Evolutionary conservation across 306 rosid genomes (phyloP).

Genomic region (Quercus alba): DNA sequence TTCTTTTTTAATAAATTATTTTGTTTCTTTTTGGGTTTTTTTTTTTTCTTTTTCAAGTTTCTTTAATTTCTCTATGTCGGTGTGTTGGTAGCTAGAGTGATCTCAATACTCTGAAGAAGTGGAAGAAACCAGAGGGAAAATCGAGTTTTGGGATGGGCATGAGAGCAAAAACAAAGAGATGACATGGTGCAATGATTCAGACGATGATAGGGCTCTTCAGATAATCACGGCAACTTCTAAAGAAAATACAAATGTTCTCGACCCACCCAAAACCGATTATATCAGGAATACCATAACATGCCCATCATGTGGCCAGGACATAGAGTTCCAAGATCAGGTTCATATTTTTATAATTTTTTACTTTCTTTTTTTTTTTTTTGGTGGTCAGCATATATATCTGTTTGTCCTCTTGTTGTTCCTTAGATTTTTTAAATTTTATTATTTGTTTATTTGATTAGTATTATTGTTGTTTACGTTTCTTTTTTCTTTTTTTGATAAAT

Average conservation of each 20-base stretch:
- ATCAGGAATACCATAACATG: slow-evolving; percentile 41
- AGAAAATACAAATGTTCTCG: background rate
- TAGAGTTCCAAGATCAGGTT: slow-evolving; percentile 70
- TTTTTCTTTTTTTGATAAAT: background rate
- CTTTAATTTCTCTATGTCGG: background rate
- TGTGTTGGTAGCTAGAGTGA: background rate
- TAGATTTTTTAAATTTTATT: background rate
- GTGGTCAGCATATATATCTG: background rate
- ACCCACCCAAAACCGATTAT: slow-evolving; percentile 12
- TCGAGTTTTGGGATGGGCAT: slow-evolving; percentile 30
- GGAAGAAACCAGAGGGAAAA: slow-evolving; percentile 30
- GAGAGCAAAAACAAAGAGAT: slow-evolving; percentile 32
- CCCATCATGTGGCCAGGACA: slow-evolving; percentile 71
- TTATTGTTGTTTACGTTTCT: background rate
- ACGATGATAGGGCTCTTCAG: slow-evolving; percentile 39
- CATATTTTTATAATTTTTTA: no score
- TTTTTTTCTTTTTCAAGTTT: background rate
- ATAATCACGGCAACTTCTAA: slow-evolving; percentile 16
- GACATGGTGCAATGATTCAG: slow-evolving; percentile 73
- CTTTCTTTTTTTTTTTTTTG: background rate
- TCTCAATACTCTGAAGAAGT: slow-evolving; percentile 18
- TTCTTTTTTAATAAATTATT: background rate
- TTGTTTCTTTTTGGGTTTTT: background rate
- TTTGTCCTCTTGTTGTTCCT: background rate
- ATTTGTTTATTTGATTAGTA: background rate